Evolutionary conservation across 495 filamentous ascomycete species (phyloP).

Genomic region (Neurospora sp.): DNA sequence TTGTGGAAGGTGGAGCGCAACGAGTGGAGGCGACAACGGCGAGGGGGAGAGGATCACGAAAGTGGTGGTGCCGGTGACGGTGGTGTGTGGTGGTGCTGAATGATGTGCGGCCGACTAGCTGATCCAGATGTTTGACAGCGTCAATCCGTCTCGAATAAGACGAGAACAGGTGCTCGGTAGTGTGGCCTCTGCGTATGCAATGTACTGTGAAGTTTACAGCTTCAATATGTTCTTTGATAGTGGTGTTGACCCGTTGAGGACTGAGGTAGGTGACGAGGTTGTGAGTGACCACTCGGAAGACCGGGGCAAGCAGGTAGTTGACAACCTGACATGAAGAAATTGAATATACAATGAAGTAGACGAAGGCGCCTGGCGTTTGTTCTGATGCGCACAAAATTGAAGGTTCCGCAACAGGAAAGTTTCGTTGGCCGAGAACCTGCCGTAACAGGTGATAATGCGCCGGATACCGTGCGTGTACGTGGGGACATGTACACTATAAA

Average conservation of each 20-base stretch:
- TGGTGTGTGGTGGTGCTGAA: background rate
- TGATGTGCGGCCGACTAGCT: background rate
- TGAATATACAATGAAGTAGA: background rate
- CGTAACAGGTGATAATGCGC: background rate
- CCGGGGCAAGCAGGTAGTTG: background rate
- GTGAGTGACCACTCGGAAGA: background rate
- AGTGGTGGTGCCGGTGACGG: background rate
- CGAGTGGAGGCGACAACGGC: background rate
- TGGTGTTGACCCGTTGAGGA: background rate
- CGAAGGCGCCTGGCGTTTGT: background rate
- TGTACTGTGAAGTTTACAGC: background rate
- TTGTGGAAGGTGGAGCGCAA: background rate
- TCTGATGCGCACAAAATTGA: background rate
- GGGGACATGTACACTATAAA: background rate
- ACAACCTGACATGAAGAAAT: background rate
- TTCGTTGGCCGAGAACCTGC: background rate
- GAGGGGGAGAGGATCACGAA: background rate
- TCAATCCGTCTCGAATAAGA: background rate
- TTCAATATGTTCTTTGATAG: background rate
- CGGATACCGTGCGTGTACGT: background rate
- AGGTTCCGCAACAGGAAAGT: background rate
- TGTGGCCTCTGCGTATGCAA: background rate
- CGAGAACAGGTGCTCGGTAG: background rate
- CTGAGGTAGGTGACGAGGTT: background rate
- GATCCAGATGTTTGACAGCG: background rate